These are phyloP conservation scores for Lasiosphaeria ovina DNA, from an alignment of 495 filamentous ascomycete genomes.

Conservation along the genomic window DNA sequence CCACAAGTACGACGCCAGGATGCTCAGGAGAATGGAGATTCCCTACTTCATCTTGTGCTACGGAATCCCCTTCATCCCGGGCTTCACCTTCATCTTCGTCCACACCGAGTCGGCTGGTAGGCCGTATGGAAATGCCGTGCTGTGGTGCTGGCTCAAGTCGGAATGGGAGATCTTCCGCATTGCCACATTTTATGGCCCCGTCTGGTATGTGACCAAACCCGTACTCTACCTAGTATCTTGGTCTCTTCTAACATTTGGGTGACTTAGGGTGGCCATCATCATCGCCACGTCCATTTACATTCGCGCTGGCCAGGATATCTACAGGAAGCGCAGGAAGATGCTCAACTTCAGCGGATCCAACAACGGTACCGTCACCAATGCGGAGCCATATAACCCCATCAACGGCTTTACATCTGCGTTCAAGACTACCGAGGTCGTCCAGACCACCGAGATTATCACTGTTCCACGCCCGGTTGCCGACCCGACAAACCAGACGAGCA, in stretches of 20 bases:
- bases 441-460: constrained; percentile 42
- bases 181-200: constrained; percentile 76
- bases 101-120: constrained; percentile 44
- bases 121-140: constrained; percentile 73
- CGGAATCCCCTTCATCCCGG: constrained; percentile 69
- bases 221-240: not conserved
- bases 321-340: constrained; percentile 50
- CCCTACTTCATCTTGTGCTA: constrained; percentile 74
- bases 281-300: constrained; percentile 73
- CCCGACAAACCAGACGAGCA: constrained; percentile 1
- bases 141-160: constrained; percentile 79
- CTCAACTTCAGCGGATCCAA: constrained; percentile 40
- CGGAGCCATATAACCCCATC: constrained; percentile 11
- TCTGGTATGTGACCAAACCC: constrained; percentile 56
- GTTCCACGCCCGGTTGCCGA: constrained; percentile 1
- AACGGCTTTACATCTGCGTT: constrained; percentile 44
- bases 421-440: constrained; percentile 61
- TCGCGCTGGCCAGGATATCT: constrained; percentile 70
- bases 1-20: constrained; percentile 63
- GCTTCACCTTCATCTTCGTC: constrained; percentile 66
- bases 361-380: constrained; percentile 25
- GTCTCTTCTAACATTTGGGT: not conserved
- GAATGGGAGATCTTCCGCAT: constrained; percentile 73
- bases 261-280: constrained; percentile 56
- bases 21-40: constrained; percentile 67